Percentiles rank a stretch among this genome's conserved stretches.
Conservation (phyloP, 768 basidiomycete species). For the Auriscalpium orientale region DNA sequence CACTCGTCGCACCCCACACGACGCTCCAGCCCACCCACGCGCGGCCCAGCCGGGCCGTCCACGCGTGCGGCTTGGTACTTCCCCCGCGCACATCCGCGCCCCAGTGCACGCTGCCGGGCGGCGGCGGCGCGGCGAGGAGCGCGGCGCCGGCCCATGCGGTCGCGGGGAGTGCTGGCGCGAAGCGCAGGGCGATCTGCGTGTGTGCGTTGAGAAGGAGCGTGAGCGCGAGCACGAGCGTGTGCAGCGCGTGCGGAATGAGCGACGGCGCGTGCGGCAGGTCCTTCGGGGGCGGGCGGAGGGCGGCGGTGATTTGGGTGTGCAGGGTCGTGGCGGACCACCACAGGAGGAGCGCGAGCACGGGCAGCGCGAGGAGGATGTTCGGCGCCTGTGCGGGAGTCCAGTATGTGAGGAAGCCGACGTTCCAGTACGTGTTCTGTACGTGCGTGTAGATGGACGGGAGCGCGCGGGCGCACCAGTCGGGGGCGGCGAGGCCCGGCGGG, state of each 20-base stretch:
- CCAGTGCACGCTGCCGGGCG: conserved; percentile 54
- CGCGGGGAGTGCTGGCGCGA: conserved; percentile 87
- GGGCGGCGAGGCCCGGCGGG: conserved; percentile 14
- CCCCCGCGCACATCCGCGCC: conserved; percentile 32
- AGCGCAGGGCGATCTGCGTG: conserved; percentile 31
- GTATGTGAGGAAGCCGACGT: conserved; percentile 76
- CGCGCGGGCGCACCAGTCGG: conserved; percentile 56
- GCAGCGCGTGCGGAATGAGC: conserved; percentile 1
- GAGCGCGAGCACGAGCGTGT: conserved; percentile 1
- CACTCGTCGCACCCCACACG: conserved; percentile 63
- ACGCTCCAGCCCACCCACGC: conserved; percentile 75
- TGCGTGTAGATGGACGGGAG: conserved; percentile 74
- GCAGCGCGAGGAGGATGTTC: conserved; percentile 76
- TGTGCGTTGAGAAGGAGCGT: conserved; percentile 29
- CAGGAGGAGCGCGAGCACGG: conserved; percentile 48
- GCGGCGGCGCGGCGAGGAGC: conserved; percentile 28
- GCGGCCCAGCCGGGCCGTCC: conserved; percentile 49
- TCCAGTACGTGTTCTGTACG: conserved; percentile 84
- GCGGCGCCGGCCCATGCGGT: conserved; percentile 68
- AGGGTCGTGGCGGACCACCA: background rate
- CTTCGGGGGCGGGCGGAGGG: background rate
- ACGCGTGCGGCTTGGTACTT: conserved; percentile 25
- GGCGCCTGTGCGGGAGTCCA: conserved; percentile 81
- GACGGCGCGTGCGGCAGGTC: background rate
- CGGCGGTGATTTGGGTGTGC: background rate